A percentile compares a stretch with the other conserved stretches of the same genome.
These are phyloP conservation scores for Artemisia argyi DNA, from an alignment of 129 eudicot species.

Conservation along the genomic window DNA sequence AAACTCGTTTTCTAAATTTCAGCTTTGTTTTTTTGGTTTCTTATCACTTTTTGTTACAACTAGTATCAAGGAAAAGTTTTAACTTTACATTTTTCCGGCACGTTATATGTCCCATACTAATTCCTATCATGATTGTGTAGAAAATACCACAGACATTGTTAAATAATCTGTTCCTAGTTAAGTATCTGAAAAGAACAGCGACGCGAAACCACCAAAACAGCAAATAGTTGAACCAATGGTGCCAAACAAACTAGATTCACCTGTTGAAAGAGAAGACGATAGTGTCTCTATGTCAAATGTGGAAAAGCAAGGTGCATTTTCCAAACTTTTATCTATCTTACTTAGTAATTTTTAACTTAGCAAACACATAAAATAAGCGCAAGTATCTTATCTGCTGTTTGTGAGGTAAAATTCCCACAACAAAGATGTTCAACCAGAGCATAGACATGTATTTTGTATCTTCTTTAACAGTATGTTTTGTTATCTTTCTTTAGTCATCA, in stretches of 20 bases:
- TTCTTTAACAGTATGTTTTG: background rate
- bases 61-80: no score
- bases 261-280: constrained; percentile 27
- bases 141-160: constrained; percentile 20
- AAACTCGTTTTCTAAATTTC: no score
- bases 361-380: background rate
- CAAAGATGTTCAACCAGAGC: background rate
- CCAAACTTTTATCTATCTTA: background rate
- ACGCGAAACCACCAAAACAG: constrained; percentile 29
- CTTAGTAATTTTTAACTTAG: constrained; percentile 7
- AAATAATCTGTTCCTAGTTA: constrained; percentile 34
- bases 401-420: background rate
- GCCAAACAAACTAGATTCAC: constrained; percentile 25
- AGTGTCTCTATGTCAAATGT: background rate
- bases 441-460: background rate
- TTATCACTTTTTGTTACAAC: no score
- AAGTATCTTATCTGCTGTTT: background rate
- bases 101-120: no score
- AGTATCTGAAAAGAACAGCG: constrained; percentile 22
- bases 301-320: constrained; percentile 39
- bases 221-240: constrained; percentile 32
- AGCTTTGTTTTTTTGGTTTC: no score
- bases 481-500: background rate
- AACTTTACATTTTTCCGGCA: background rate
- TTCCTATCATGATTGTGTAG: constrained; percentile 40